Evolutionary conservation across 169 alveolate genomes (phyloP).

Genomic region (Plasmodium fragile): DNA sequence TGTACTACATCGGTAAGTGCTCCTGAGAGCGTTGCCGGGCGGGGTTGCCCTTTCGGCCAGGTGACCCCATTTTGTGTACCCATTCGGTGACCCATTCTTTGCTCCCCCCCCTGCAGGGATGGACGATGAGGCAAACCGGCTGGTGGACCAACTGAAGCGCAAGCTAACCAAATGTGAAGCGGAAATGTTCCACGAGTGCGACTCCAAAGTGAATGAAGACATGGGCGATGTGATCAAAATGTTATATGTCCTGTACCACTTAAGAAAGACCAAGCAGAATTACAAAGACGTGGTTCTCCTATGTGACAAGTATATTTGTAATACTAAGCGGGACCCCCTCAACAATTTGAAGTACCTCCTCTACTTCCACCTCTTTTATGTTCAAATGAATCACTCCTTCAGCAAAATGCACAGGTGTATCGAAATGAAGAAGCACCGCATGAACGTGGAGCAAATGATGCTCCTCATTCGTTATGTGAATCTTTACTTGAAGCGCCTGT

Average conservation of each 20-base stretch:
- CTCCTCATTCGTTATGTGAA: conserved; percentile 51
- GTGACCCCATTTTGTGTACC: background rate
- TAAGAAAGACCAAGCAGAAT: background rate
- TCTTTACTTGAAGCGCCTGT: conserved; percentile 33
- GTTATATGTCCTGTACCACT: conserved; percentile 51
- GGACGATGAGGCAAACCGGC: conserved; percentile 17
- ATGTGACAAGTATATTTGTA: conserved; percentile 40
- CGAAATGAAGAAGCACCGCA: conserved; percentile 15
- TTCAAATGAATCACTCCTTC: conserved; percentile 42
- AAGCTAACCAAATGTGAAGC: conserved; percentile 33
- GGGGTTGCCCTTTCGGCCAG: background rate
- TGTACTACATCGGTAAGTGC: conserved; percentile 53
- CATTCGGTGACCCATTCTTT: too few relatives aligned
- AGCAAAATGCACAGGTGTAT: conserved; percentile 8
- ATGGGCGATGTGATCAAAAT: conserved; percentile 57
- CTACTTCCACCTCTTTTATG: conserved; percentile 68
- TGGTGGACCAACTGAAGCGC: conserved; percentile 10
- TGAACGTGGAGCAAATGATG: conserved; percentile 56
- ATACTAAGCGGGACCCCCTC: conserved; percentile 27
- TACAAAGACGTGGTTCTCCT: conserved; percentile 23
- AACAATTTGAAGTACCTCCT: conserved; percentile 51
- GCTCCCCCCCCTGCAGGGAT: conserved; percentile 6
- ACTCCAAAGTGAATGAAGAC: conserved; percentile 42
- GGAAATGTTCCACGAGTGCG: conserved; percentile 17
- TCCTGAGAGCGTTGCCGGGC: background rate